Conservation (phyloP, 345 rosid species). For the Boechera divaricarpa region DNA sequence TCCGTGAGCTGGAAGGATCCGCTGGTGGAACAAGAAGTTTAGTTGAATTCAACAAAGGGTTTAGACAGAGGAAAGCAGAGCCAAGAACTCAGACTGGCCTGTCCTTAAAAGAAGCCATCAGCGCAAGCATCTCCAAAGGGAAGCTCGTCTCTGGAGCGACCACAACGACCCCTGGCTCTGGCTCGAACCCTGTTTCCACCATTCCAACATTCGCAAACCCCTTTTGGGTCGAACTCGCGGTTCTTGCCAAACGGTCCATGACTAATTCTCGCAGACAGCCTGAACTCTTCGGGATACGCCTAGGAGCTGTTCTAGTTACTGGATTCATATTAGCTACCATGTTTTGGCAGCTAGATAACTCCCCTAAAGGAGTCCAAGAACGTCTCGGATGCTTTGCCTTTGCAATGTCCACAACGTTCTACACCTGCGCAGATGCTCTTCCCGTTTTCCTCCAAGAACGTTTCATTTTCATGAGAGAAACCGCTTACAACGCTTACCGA, state of each 20-base stretch:
- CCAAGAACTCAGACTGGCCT: slow-evolving; percentile 35
- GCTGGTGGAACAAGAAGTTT: slow-evolving; percentile 77
- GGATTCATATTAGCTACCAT: slow-evolving; percentile 53
- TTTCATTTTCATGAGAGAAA: slow-evolving; percentile 60
- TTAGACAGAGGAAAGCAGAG: slow-evolving; percentile 43
- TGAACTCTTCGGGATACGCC: slow-evolving; percentile 40
- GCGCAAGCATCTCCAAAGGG: slow-evolving; percentile 45
- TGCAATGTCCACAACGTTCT: slow-evolving; percentile 54
- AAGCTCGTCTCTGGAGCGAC: slow-evolving; percentile 47
- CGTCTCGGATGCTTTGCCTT: slow-evolving; percentile 59
- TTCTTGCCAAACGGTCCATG: slow-evolving; percentile 50
- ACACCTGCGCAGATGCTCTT: slow-evolving; percentile 54
- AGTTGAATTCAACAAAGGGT: slow-evolving; percentile 68
- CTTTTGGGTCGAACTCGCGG: slow-evolving; percentile 40
- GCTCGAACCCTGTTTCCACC: slow-evolving; percentile 28
- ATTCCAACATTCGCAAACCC: slow-evolving; percentile 47
- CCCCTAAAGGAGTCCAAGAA: slow-evolving; percentile 52
- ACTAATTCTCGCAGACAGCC: slow-evolving; percentile 48
- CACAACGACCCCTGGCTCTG: neutral
- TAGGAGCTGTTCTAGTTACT: slow-evolving; percentile 50
- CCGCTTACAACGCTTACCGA: slow-evolving; percentile 58
- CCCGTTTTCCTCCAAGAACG: slow-evolving; percentile 64
- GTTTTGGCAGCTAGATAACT: slow-evolving; percentile 48
- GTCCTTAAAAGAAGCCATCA: slow-evolving; percentile 43
- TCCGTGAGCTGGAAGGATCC: slow-evolving; percentile 85